These are phyloP conservation scores for Thelephora aurantiotincta DNA, from an alignment of 768 basidiomycete genomes.

Conservation along the genomic window DNA sequence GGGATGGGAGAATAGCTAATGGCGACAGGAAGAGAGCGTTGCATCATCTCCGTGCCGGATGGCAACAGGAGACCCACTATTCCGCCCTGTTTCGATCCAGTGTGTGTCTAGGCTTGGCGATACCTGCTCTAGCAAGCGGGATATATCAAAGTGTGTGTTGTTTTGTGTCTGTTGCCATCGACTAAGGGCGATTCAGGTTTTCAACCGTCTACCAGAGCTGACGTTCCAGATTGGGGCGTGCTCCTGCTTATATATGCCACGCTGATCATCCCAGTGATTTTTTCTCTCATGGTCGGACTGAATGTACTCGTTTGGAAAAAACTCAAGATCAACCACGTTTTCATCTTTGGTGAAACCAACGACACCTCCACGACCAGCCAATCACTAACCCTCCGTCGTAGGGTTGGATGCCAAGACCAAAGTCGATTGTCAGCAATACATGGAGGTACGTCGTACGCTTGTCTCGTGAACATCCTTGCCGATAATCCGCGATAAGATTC, in stretches of 20 bases:
- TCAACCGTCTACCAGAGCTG: conserved; percentile 31
- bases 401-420: conserved; percentile 59
- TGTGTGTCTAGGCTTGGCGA: conserved; percentile 50
- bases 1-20: conserved; percentile 20
- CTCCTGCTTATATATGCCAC: conserved; percentile 71
- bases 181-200: conserved; percentile 30
- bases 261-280: conserved; percentile 58
- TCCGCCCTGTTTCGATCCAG: conserved; percentile 67
- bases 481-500: conserved; percentile 36
- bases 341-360: conserved; percentile 59
- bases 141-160: conserved; percentile 39
- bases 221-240: conserved; percentile 55
- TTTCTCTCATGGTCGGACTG: conserved; percentile 65
- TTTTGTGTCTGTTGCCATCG: not conserved
- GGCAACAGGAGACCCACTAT: conserved; percentile 43
- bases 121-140: conserved; percentile 56
- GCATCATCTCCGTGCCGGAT: conserved; percentile 42
- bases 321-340: conserved; percentile 82
- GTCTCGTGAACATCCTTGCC: not conserved
- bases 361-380: not conserved
- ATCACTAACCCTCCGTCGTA: conserved; percentile 12
- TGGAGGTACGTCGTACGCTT: conserved; percentile 29
- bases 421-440: conserved; percentile 68
- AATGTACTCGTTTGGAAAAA: conserved; percentile 71
- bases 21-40: conserved; percentile 75